Evolutionary conservation across 2,329 filamentous ascomycete species (phyloP), one percentile per base, ranked within the genome.

Genomic region (Aspergillus brasiliensis): DNA sequence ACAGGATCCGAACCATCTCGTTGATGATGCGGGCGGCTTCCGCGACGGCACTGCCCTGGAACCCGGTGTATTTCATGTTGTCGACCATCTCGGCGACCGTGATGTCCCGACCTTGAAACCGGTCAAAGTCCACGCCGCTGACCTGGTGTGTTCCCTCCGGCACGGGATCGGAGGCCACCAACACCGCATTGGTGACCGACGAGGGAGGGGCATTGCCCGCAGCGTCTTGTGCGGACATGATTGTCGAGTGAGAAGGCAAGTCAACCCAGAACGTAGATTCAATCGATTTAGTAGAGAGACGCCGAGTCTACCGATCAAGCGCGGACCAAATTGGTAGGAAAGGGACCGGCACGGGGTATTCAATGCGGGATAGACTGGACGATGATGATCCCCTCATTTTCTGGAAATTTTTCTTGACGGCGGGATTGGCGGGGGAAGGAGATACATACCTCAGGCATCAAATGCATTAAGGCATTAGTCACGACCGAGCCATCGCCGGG

Each of bases 11-110:
- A 81, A 96, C 92, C 95, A 99, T 99, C 63, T 91, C 88, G 73
- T 99, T 95, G 75, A 99, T 92, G 71, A 98, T 96, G 61, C 90
- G 85, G 63, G 95, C 88, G 11, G 94, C 95, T 71, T 96, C 91
- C 34, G 88, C 90, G 67, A 97, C 88, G 19, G 91, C 89, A 59
- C 85, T 89, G 27, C 89, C 90, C 75, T 93, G 90, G 69, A 92
- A 92, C 15, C 90, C 95, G 89, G 96, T 97, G 76, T 88, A 83
- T 57, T 85, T 85, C 88, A 98, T 95, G 61, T 89, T 88, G 57
- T 87, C 82, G 23, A 95, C 84, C 65, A 99, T 83, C 73, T 97
- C 91, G 34, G 92, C 89, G 55, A 91, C 93, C 0, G 92, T 96
- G 71, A 97, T 89, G 63, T 89, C 86, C 58, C 85, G 84, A 38